A percentile compares a stretch with the other conserved stretches of the same genome.
phyloP scores from a whole-genome alignment of 306 rosid species.

The Fragaria ananassa region DNA sequence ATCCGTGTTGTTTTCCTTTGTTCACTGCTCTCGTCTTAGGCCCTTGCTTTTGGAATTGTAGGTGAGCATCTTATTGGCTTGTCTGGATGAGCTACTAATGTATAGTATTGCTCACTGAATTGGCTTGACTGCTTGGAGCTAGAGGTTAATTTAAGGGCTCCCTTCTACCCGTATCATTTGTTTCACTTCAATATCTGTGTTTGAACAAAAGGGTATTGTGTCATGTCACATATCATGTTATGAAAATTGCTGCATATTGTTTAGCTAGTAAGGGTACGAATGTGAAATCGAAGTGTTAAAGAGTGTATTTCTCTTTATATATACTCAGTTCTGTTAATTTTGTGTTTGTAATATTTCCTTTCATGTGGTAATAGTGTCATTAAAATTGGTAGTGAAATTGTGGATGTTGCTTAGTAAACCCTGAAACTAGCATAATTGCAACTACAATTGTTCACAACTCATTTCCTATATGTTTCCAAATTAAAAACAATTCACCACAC shows the following conservation, averaged over 20 bases:
- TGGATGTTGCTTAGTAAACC: not conserved
- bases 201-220: not conserved
- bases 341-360: not conserved
- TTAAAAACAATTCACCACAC: too few relatives aligned
- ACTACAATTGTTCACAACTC: not conserved
- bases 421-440: not conserved
- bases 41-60: constrained; percentile 70
- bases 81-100: constrained; percentile 79
- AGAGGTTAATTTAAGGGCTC: constrained; percentile 10
- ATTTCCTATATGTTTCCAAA: not conserved
- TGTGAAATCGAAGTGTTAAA: not conserved
- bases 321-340: not conserved
- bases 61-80: constrained; percentile 75
- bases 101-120: constrained; percentile 83
- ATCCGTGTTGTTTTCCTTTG: constrained; percentile 73
- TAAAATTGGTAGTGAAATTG: not conserved
- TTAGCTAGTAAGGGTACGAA: not conserved
- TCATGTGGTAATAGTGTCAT: not conserved
- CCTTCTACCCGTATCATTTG: not conserved
- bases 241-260: not conserved
- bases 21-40: constrained; percentile 71
- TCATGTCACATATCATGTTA: not conserved
- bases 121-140: constrained; percentile 76
- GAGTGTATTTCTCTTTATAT: not conserved
- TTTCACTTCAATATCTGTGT: not conserved